Evolutionary conservation across 1,139 yeast genomes (phyloP), one percentile per base, ranked within the genome.

Genomic region (Candida sp.): DNA sequence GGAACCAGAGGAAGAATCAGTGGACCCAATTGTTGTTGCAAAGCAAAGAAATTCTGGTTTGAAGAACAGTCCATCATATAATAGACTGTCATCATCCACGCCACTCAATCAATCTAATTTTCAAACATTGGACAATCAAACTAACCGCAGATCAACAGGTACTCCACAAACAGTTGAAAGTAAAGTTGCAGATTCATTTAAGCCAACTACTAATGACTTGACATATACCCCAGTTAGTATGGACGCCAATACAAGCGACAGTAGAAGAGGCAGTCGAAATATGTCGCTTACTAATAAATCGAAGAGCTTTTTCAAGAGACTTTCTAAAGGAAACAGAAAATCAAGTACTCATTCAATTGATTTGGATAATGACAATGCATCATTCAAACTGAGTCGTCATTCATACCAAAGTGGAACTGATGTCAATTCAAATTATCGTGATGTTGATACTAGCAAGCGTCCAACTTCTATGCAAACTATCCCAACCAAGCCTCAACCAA

Each of bases 231-330:
- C 36, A 21, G 36, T 9, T 19, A 19, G 23, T 8, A 19, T 9
- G 8, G 36, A 21, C 5, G 6, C 22, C 6, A 6, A 6, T 11
- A 32, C 34, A n/a, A 12, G 34, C 19, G 34, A 32, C 3, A 32
- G 11, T 12, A 60, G 56, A 38, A 51, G 57, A 25, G 55, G 59
- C 12, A 56, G 64, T 2, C 55, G 60, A 40, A 56, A 54, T 19
- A 58, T 64, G 36, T 63, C 70, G 4, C 46, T 66, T 33, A 49
- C 63, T 1, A 56, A 60, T 11, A 60, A 58, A 30, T 62, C 72
- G 1, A 66, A 60, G 48, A 65, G 57, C 41, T 52, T 70, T 21
- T 66, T 70, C 49, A 68, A 64, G 45, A 50, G 74, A 39, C 57
- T 70, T 11, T 69, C 75, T 0, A 59, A 61, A 39, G 53, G 68